A percentile compares a stretch with the other conserved stretches of the same genome.
Conservation (phyloP, 306 rosid species). For the Inga leiocalycina region DNA sequence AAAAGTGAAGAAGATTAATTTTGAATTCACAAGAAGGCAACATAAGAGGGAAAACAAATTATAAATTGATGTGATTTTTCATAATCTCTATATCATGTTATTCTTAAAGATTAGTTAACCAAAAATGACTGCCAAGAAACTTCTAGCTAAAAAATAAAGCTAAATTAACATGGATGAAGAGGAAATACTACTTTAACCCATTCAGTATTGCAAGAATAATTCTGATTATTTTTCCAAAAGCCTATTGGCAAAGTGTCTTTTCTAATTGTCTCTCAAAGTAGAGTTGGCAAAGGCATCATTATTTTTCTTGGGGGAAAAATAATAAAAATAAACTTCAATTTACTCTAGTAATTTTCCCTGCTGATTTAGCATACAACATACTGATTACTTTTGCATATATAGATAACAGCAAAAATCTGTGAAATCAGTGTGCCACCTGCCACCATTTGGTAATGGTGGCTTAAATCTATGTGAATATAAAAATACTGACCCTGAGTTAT, state of each 20-base stretch:
- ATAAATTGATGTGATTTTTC: neutral
- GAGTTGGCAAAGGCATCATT: conserved; percentile 8
- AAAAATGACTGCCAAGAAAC: neutral
- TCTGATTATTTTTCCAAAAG: neutral
- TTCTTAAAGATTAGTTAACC: neutral
- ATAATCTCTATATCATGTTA: neutral
- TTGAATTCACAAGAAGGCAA: neutral
- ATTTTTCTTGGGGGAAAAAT: neutral
- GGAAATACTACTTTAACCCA: neutral
- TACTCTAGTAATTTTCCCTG: neutral
- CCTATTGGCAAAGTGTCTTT: neutral
- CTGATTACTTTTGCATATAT: neutral
- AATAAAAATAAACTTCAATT: neutral
- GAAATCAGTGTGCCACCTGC: neutral
- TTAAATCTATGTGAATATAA: neutral
- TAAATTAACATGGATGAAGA: neutral
- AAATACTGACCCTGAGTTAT: neutral
- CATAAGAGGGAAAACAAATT: no score
- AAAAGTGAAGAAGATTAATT: conserved; percentile 24
- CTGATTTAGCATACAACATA: neutral
- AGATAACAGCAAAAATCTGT: neutral
- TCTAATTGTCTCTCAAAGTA: neutral
- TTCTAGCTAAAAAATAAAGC: neutral
- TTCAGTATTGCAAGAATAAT: neutral
- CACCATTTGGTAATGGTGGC: neutral